Base-by-base conservation (phyloP, 805 yeast species). In the Hanseniaspora clermontiae region DNA sequence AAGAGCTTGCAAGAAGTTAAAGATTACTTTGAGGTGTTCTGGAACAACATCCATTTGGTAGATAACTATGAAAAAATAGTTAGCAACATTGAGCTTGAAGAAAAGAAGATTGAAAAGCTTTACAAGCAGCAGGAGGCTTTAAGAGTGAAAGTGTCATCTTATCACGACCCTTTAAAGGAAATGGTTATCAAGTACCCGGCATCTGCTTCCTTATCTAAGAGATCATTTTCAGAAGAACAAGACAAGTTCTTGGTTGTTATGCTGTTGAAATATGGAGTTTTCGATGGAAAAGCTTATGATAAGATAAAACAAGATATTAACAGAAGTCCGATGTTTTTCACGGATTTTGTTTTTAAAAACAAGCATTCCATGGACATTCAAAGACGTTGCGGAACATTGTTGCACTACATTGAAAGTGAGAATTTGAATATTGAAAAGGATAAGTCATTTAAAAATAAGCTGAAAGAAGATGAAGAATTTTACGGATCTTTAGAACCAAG, bases 41-140 rank as follows among this genome's bases (percentile, higher is more conserved):
- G 97, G 98, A 64, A 76, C 29, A 77, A 84, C 53, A 83, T 81
- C 64, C 74, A 78, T 51, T 86, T 83, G 61, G 83, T 93, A 60
- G 97, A 91, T 37, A 95, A 96, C 11, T 84, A 83, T 69, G 98
- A 93, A 61, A 78, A 87, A 60, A 87, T 84, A 68, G 70, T 90
- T 55, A 73, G 77, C 19, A 91, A 83, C 63, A 87, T 93, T 59
- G 95, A 89, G 64, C 76, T 78, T 3, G 98, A 97, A 15, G 97
- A 93, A 66, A 96, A 89, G 59, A 84, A 79, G 67, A 77, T 86
- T 29, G 73, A 80, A 49, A 81, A 79, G 63, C 66, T 77, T 10
- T 77, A 77, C 62, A 70, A 81, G 36, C 96, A 89, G 64, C 86
- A 82, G 66, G 95, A 87, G 68, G 78, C 87, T 19, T 72, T 93